Evolutionary conservation across 2,329 filamentous ascomycete genomes (phyloP), one percentile per base, ranked within the genome.

Genomic region (Coniella vitis): DNA sequence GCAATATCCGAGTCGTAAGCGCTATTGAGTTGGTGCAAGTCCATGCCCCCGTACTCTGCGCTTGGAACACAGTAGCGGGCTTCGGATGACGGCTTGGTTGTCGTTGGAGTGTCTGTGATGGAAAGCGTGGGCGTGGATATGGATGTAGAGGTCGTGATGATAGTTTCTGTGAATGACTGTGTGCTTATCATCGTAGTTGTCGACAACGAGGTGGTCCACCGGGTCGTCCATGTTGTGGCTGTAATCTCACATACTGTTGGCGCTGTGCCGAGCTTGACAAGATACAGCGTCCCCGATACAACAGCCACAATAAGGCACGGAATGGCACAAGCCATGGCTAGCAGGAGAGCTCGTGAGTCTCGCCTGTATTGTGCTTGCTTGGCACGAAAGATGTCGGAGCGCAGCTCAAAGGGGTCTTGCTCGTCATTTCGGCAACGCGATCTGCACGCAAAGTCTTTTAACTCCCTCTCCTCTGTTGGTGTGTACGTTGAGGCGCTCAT

Each of bases 11-110:
- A 5, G 17, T 42, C 50, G 14, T 52, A 52, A 19, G 42, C 38
- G 29, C 21, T 7, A 14, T 49, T 49, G 16, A 52, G 16, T 4
- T 49, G 16, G 14, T 45, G 50, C 16, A 52, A 25, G 14, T 52
- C 42, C 14, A 34, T 14, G 5, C 50, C 50, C 1, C 47, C 47
- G 9, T 49, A 49, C 2, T 21, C n/a, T 2, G 36, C 29, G 7
- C 37, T 19, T 3, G 22, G 44, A 4, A 34, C 29, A 38, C 50
- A 52, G 19, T 38, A 52, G n/a, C 34, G 32, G 14, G 31, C 14
- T n/a, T 22, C 29, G 16, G 38, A 22, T 14, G 36, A 13, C 3
- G 42, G n/a, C 16, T 35, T 7, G 3, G 10, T 49, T 16, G 46
- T 31, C 7, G 41, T 48, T 9, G 32, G 40, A 14, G 29, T 41